phyloP scores from a whole-genome alignment of 228 moss, liverwort and hornwort genomes.

The Sphagnum magellanicum region DNA sequence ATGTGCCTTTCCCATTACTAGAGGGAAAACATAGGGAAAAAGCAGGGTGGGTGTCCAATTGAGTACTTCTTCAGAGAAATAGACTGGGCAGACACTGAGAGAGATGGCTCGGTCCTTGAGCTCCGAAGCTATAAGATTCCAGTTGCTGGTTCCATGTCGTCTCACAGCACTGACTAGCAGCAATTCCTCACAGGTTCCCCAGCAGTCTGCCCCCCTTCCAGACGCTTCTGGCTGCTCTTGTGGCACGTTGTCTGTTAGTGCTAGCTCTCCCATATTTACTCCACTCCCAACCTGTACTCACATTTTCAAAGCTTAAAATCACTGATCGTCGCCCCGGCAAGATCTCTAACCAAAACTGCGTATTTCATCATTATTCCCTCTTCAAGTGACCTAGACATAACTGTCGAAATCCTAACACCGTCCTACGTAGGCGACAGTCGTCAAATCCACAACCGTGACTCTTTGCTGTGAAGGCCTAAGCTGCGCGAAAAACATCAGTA shows the following conservation, averaged over 20 bases:
- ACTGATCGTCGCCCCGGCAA: constrained; percentile 10
- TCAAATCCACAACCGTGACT: too few species aligned
- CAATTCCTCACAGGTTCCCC: constrained; percentile 77
- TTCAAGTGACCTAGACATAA: neutral
- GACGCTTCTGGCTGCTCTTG: constrained; percentile 24
- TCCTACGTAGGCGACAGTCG: too few species aligned
- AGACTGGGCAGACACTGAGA: constrained; percentile 41
- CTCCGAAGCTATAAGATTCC: constrained; percentile 62
- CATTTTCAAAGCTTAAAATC: constrained; percentile 27
- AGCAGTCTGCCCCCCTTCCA: constrained; percentile 26
- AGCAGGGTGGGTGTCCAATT: neutral
- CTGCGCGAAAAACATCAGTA: too few species aligned
- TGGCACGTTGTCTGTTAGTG: constrained; percentile 17
- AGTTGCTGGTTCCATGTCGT: constrained; percentile 60
- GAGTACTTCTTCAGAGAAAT: constrained; percentile 56
- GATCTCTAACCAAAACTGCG: neutral
- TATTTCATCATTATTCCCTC: neutral
- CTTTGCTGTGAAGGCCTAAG: too few species aligned
- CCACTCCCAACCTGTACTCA: constrained; percentile 15
- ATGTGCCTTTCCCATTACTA: neutral
- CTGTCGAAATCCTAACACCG: constrained; percentile 1
- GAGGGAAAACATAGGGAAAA: neutral
- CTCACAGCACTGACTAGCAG: constrained; percentile 82
- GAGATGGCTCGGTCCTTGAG: constrained; percentile 61
- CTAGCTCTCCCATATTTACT: constrained; percentile 35